Conservation (phyloP, 2,329 filamentous ascomycete genomes). For the Chaetomiaceae sp. region DNA sequence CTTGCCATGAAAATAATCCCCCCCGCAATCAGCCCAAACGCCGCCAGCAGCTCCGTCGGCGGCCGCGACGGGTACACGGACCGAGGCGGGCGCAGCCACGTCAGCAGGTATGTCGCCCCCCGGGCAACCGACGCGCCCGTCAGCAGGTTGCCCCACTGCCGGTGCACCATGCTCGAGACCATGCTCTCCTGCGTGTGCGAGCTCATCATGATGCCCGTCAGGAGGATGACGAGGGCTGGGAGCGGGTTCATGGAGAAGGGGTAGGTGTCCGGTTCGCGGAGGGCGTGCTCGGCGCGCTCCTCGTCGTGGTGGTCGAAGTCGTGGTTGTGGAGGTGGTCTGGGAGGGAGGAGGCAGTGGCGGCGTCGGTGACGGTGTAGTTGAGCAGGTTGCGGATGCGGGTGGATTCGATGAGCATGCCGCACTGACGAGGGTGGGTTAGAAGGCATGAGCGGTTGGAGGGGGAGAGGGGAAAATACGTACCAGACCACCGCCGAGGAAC, state of each 20-base stretch:
- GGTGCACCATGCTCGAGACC: constrained; percentile 86
- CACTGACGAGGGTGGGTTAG: constrained; percentile 40
- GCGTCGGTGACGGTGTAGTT: constrained; percentile 45
- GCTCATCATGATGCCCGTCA: constrained; percentile 92
- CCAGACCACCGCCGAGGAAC: constrained; percentile 87
- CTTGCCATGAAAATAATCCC: constrained; percentile 91
- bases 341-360: too few relatives aligned
- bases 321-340: too few relatives aligned
- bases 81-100: constrained; percentile 73
- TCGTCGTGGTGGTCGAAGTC: constrained; percentile 35
- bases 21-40: constrained; percentile 82
- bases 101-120: constrained; percentile 68
- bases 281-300: constrained; percentile 35
- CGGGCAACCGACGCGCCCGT: constrained; percentile 74
- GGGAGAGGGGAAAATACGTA: constrained; percentile 37
- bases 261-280: constrained; percentile 60
- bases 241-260: constrained; percentile 78
- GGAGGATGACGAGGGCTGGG: constrained; percentile 76
- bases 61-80: constrained; percentile 78
- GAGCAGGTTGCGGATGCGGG: constrained; percentile 59
- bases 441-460: background rate
- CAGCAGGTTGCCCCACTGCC: constrained; percentile 85
- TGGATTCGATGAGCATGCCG: constrained; percentile 81
- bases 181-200: constrained; percentile 79
- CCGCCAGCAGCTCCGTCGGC: constrained; percentile 79